phyloP scores from a whole-genome alignment of 2,329 filamentous ascomycete genomes.

The Sordariomycetes sp. region DNA sequence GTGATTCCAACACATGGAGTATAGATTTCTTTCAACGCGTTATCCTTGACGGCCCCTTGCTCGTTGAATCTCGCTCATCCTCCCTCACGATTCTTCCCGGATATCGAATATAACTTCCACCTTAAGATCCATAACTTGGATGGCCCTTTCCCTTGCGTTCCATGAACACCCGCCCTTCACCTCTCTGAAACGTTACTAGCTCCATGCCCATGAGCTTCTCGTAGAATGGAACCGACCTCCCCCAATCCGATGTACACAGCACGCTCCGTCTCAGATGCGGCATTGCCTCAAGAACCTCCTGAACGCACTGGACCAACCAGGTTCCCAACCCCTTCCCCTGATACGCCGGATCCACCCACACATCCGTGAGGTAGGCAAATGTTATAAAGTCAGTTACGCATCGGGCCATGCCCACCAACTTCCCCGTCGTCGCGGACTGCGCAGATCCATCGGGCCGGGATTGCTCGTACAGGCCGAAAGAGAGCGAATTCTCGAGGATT shows the following conservation, averaged over 20 bases:
- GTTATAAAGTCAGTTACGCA: conserved; percentile 60
- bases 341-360: conserved; percentile 50
- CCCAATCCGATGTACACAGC: conserved; percentile 32
- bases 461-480: conserved; percentile 44
- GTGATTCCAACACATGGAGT: too few species aligned
- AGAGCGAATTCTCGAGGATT: conserved; percentile 47
- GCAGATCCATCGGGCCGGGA: not conserved
- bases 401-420: conserved; percentile 32
- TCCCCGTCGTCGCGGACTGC: not conserved
- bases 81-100: not conserved
- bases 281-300: conserved; percentile 45
- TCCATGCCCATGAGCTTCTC: not conserved
- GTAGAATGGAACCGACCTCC: conserved; percentile 1
- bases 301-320: conserved; percentile 53
- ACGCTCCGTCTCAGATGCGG: conserved; percentile 48
- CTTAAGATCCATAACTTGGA: conserved; percentile 9
- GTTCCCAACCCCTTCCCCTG: conserved; percentile 52
- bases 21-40: too few species aligned
- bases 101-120: conserved; percentile 5
- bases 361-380: conserved; percentile 57
- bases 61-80: too few species aligned
- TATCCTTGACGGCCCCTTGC: too few species aligned
- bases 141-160: conserved; percentile 14
- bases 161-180: conserved; percentile 16
- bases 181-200: conserved; percentile 8